These are phyloP conservation scores for Solanum tarijense DNA, from an alignment of 257 asterid species.

Conservation along the genomic window DNA sequence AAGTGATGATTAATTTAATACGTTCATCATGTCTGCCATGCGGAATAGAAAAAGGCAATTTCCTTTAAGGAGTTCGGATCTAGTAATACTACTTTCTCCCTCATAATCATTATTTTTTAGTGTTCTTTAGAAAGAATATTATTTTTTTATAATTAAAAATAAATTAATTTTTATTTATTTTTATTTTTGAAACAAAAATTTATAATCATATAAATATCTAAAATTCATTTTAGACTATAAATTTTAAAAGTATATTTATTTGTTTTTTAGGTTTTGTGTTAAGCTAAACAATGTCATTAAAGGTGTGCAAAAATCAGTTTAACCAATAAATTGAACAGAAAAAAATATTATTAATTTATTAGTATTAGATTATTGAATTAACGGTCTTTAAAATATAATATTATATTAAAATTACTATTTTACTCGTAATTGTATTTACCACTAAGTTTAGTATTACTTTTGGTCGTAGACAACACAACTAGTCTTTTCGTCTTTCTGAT, in stretches of 20 bases:
- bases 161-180: too few relatives aligned
- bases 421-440: not conserved
- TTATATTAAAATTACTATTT: too few relatives aligned
- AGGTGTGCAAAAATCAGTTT: not conserved
- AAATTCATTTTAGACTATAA: too few relatives aligned
- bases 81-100: not conserved
- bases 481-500: not conserved
- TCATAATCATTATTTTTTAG: not conserved
- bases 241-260: too few relatives aligned
- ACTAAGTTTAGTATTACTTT: not conserved
- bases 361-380: too few relatives aligned
- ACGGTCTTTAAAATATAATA: too few relatives aligned
- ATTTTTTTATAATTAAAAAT: too few relatives aligned
- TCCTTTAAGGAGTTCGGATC: not conserved
- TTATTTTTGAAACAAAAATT: too few relatives aligned
- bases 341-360: too few relatives aligned
- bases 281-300: not conserved
- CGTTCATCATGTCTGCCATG: not conserved
- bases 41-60: not conserved
- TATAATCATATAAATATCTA: too few relatives aligned
- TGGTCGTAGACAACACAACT: not conserved
- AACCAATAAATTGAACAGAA: too few relatives aligned
- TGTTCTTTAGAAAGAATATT: not conserved
- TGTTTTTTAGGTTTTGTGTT: too few relatives aligned
- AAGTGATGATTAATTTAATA: not conserved